A percentile compares a stretch with the other conserved stretches of the same genome.
Evolutionary conservation across 371 early-diverging fungal species (phyloP).

Genomic region (Amoeboaphelidium protococcarum): DNA sequence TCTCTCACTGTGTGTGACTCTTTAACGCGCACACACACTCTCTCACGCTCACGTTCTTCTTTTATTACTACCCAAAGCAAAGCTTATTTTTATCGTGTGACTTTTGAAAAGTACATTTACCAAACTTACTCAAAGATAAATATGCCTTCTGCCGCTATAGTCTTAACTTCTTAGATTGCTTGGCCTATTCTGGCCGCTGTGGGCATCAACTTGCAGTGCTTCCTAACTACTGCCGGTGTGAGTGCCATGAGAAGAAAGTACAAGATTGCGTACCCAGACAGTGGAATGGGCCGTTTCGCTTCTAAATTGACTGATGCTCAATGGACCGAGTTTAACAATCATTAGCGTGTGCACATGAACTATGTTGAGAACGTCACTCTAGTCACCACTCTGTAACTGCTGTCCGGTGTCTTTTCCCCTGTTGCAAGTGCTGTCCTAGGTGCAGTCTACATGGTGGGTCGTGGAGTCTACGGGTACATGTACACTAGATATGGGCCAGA

Average conservation of each 20-base stretch:
- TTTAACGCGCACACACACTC: too few species aligned
- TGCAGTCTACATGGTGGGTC: constrained; percentile 9
- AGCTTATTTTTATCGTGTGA: too few species aligned
- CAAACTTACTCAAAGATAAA: too few species aligned
- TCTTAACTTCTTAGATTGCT: too few species aligned
- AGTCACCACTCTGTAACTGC: constrained; percentile 5
- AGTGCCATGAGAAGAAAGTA: constrained; percentile 10
- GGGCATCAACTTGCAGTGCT: constrained; percentile 12
- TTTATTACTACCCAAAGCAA: too few species aligned
- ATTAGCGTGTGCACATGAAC: constrained; percentile 17
- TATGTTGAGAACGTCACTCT: constrained; percentile 11
- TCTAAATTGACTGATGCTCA: constrained; percentile 15
- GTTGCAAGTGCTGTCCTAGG: constrained; percentile 9
- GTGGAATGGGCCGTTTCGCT: constrained; percentile 14
- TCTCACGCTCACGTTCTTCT: too few species aligned
- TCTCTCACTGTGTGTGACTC: too few species aligned
- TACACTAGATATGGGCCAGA: constrained; percentile 11
- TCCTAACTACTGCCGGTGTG: constrained; percentile 1
- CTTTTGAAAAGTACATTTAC: too few species aligned
- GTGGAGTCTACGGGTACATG: constrained; percentile 10
- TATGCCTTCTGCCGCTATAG: too few species aligned
- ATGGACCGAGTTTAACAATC: constrained; percentile 14
- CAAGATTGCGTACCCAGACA: constrained; percentile 16
- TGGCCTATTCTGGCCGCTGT: constrained; percentile 13
- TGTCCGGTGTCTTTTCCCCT: constrained; percentile 15